Evolutionary conservation across 106 monocot species (phyloP), one percentile per base, ranked within the genome.

Genomic region (Dendrobium chrysotoxum): DNA sequence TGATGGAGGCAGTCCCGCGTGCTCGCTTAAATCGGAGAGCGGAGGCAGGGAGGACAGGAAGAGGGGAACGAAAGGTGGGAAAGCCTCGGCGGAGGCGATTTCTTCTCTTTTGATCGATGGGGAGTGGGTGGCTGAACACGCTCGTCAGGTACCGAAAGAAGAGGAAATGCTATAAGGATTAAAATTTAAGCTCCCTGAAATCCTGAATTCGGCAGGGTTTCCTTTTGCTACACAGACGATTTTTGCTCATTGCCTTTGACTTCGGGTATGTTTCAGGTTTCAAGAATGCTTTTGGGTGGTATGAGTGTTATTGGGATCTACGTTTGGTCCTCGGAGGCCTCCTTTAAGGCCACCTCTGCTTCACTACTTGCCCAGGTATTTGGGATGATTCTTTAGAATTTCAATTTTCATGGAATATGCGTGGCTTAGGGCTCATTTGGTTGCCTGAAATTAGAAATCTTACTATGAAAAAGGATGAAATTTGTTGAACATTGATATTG

Each of bases 111-210:
- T 64, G 30, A 77, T 98, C 72, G 97, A 98, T 81, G 84, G 72
- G 7, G 97, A 98, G 77, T 98, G 97, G 97, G 85, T 98, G 28
- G 90, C 92, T 38, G 97, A 98, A 84, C 97, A 98, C 65, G 94
- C 94, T 65, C 92, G 92, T 13, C 97, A 97, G 86, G 94, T 95
- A 58, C 3, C 71, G 42, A 75, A 74, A 30, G 23, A 20, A 35
- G 20, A 67, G n/a, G 45, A 71, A 71, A 15, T 16, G 28, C 18
- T 64, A 23, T 47, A 47, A 47, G 25, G 25, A 64, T 64, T 64
- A 1, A 64, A 53, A 64, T 64, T 25, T 65, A 26, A 23, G 64
- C 9, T 2, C 6, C 64, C 64, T 64, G 64, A 58, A 58, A 67
- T 25, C 26, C 0, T 67, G 9, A 70, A 70, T 70, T 30, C 23